Conservation (phyloP, 768 basidiomycete species). For the Jaapia argillacea region DNA sequence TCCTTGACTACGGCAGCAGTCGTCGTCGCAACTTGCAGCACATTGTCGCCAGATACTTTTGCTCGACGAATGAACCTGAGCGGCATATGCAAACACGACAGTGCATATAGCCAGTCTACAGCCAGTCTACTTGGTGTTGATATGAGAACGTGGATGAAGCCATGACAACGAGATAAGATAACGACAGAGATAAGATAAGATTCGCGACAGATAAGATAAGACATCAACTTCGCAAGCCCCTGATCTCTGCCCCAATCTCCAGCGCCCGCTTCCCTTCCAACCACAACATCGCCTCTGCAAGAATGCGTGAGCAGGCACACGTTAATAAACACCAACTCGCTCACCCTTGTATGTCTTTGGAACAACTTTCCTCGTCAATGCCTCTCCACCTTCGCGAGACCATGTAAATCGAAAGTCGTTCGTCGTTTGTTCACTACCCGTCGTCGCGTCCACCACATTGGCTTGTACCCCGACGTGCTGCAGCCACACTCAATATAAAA, state of each 20-base stretch:
- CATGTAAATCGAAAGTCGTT: slow-evolving; percentile 76
- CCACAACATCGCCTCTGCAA: slow-evolving; percentile 75
- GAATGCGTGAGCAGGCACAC: slow-evolving; percentile 11
- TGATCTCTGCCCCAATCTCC: slow-evolving; percentile 59
- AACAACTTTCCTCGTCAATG: slow-evolving; percentile 38
- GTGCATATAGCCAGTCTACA: too few relatives aligned
- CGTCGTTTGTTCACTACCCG: slow-evolving; percentile 54
- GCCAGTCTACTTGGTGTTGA: too few relatives aligned
- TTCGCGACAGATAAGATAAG: too few relatives aligned
- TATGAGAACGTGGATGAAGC: too few relatives aligned
- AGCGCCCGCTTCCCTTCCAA: slow-evolving; percentile 69
- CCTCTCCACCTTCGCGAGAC: slow-evolving; percentile 32
- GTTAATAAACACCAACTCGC: slow-evolving; percentile 11
- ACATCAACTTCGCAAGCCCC: slow-evolving; percentile 23
- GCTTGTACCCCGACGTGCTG: slow-evolving; percentile 69
- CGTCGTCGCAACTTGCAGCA: slow-evolving; percentile 20
- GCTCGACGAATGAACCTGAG: slow-evolving; percentile 18
- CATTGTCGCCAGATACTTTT: slow-evolving; percentile 13
- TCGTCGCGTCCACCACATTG: slow-evolving; percentile 59
- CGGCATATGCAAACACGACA: too few relatives aligned
- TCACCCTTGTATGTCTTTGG: slow-evolving; percentile 64
- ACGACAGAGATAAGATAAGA: too few relatives aligned
- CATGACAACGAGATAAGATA: too few relatives aligned
- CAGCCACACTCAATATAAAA: not conserved
- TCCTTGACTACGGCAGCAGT: slow-evolving; percentile 20